A percentile compares a stretch with the other conserved stretches of the same genome.
Evolutionary conservation across 192 early-diverging fungal species (phyloP).

Genomic region (Entomortierella lignicola): DNA sequence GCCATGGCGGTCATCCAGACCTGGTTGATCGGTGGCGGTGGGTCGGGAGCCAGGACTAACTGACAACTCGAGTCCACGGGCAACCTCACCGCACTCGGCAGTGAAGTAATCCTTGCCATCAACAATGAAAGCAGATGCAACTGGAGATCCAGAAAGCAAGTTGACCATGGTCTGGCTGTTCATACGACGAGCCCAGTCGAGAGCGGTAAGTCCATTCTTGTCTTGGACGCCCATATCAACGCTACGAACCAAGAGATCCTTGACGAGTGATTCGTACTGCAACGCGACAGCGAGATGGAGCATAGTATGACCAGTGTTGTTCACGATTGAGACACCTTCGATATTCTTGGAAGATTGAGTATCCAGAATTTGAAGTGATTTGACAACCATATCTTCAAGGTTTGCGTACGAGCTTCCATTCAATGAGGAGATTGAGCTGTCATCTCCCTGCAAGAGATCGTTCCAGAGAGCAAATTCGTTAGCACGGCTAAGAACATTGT

Average conservation of each 20-base stretch:
- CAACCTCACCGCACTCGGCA: slow-evolving; percentile 23
- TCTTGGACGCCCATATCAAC: slow-evolving; percentile 26
- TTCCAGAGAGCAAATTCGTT: slow-evolving; percentile 47
- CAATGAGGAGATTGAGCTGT: slow-evolving; percentile 10
- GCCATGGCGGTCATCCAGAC: slow-evolving; percentile 16
- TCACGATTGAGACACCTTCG: slow-evolving; percentile 32
- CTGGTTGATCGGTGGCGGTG: slow-evolving; percentile 27
- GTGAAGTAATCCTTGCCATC: slow-evolving; percentile 13
- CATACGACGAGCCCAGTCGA: slow-evolving; percentile 31
- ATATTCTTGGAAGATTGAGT: slow-evolving; percentile 25
- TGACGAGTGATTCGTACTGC: slow-evolving; percentile 21
- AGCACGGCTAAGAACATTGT: slow-evolving; percentile 45
- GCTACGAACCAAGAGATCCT: slow-evolving; percentile 32
- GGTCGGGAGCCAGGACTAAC: slow-evolving; percentile 40
- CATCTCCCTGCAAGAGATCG: slow-evolving; percentile 34
- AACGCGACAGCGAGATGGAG: slow-evolving; percentile 43
- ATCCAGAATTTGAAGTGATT: slow-evolving; percentile 31
- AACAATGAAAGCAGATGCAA: slow-evolving; percentile 2
- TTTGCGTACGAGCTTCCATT: slow-evolving; percentile 12
- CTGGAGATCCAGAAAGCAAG: slow-evolving; percentile 10
- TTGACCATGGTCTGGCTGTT: slow-evolving; percentile 26
- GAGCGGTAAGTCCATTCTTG: slow-evolving; percentile 49
- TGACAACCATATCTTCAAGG: slow-evolving; percentile 40
- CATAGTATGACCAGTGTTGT: slow-evolving; percentile 47
- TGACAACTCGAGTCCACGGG: slow-evolving; percentile 16